These are phyloP conservation scores for Phyllosticta citrichinensis DNA, from an alignment of 2,329 filamentous ascomycete genomes.

Conservation along the genomic window DNA sequence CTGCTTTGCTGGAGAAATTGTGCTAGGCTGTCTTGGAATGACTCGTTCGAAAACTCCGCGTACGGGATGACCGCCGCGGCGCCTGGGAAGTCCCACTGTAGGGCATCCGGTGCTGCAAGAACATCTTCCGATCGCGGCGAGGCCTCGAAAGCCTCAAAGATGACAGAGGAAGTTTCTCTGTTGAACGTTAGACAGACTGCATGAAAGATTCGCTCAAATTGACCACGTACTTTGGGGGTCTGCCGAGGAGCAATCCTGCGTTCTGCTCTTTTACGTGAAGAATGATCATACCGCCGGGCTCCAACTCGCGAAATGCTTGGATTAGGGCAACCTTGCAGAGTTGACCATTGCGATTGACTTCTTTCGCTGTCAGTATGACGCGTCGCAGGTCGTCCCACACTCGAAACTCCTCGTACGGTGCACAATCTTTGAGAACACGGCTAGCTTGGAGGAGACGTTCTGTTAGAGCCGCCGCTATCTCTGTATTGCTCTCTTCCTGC, in stretches of 20 bases:
- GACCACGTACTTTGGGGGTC: constrained; percentile 19
- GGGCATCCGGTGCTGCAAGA: constrained; percentile 40
- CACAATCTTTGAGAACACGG: background rate
- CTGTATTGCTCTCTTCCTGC: constrained; percentile 20
- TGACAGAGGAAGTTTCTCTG: constrained; percentile 13
- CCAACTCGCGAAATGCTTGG: constrained; percentile 15
- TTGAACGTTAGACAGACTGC: background rate
- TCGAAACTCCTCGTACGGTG: background rate
- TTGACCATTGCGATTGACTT: constrained; percentile 17
- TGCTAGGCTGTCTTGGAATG: constrained; percentile 41
- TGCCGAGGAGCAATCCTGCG: constrained; percentile 35
- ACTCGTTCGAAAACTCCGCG: constrained; percentile 24
- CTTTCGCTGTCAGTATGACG: constrained; percentile 14
- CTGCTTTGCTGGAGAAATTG: constrained; percentile 48
- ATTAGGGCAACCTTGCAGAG: constrained; percentile 17
- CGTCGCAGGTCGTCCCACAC: constrained; percentile 11
- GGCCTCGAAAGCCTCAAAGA: constrained; percentile 54
- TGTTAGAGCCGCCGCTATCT: constrained; percentile 21
- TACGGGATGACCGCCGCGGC: constrained; percentile 39
- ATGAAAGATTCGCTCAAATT: too few species aligned
- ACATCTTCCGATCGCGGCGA: constrained; percentile 45
- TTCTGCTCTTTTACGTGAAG: constrained; percentile 41
- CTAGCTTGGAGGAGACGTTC: constrained; percentile 12
- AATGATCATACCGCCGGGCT: constrained; percentile 25
- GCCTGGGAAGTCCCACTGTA: constrained; percentile 53